These are phyloP conservation scores for Yamadazyma pseudoaaseri DNA, from an alignment of 1,139 yeast species.

Conservation along the genomic window DNA sequence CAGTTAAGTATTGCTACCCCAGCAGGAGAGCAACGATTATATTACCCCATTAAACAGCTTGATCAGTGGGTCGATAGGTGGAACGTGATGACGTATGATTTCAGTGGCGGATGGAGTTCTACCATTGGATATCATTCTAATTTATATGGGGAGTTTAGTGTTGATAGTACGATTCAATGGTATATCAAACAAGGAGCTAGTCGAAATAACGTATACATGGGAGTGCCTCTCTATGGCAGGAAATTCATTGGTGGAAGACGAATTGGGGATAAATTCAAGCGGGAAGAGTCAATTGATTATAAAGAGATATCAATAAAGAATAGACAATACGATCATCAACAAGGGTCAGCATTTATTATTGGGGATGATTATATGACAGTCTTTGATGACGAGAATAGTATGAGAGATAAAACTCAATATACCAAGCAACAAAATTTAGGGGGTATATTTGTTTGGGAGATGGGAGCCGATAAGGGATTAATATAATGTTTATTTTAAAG, in stretches of 20 bases:
- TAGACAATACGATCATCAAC: constrained; percentile 51
- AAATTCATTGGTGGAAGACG: constrained; percentile 48
- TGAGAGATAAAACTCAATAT: constrained; percentile 58
- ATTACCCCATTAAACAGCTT: constrained; percentile 33
- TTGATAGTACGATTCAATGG: constrained; percentile 46
- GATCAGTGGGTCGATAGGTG: constrained; percentile 62
- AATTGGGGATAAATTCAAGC: constrained; percentile 26
- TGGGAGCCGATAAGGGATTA: constrained; percentile 59
- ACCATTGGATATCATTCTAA: constrained; percentile 69
- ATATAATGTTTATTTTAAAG: not conserved
- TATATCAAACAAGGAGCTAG: constrained; percentile 45
- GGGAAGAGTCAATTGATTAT: constrained; percentile 54
- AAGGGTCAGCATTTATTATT: constrained; percentile 58
- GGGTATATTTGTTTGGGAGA: constrained; percentile 97
- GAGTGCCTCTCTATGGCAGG: constrained; percentile 89
- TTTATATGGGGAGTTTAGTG: constrained; percentile 50
- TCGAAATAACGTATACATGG: constrained; percentile 61
- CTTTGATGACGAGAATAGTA: constrained; percentile 65
- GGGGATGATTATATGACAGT: constrained; percentile 43
- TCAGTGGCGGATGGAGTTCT: constrained; percentile 74
- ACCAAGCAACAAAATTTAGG: constrained; percentile 51
- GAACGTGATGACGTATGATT: constrained; percentile 93
- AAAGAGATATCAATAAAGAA: constrained; percentile 46
- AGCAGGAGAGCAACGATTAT: constrained; percentile 41
- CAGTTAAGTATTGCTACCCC: constrained; percentile 3